phyloP scores from a whole-genome alignment of 176 grass and related monocot genomes.

The Cymbopogon citratus region DNA sequence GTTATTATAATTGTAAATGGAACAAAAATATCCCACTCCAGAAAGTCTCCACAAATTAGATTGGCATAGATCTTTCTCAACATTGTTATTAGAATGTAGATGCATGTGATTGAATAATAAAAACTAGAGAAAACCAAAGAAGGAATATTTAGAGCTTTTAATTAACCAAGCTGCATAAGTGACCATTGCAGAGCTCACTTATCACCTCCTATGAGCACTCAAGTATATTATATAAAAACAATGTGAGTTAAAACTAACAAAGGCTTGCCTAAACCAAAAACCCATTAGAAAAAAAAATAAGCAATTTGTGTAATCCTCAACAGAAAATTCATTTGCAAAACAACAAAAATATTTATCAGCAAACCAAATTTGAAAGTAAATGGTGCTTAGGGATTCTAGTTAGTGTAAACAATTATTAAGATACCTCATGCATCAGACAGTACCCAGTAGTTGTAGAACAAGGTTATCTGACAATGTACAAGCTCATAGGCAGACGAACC shows the following conservation, averaged over 20 bases:
- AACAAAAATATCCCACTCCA: no score
- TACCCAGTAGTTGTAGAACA: conserved; percentile 85
- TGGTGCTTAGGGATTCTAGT: neutral
- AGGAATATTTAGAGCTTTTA: no score
- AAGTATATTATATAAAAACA: neutral
- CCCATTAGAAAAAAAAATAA: neutral
- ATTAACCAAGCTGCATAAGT: neutral
- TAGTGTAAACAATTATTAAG: neutral
- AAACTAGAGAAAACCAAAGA: no score
- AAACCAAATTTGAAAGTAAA: neutral
- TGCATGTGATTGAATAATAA: no score
- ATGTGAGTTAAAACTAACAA: no score
- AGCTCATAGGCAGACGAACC: conserved; percentile 61
- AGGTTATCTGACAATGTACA: conserved; percentile 63
- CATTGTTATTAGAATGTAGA: neutral
- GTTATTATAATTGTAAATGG: neutral
- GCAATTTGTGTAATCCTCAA: neutral
- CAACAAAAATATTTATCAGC: neutral
- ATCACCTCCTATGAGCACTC: neutral
- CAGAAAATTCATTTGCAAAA: neutral
- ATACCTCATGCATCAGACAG: conserved; percentile 89
- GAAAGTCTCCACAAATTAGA: no score
- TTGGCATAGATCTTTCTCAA: neutral
- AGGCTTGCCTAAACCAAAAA: no score
- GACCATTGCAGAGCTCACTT: neutral